Evolutionary conservation across 257 asterid genomes (phyloP).

Genomic region (Nicotiana noctiflora): DNA sequence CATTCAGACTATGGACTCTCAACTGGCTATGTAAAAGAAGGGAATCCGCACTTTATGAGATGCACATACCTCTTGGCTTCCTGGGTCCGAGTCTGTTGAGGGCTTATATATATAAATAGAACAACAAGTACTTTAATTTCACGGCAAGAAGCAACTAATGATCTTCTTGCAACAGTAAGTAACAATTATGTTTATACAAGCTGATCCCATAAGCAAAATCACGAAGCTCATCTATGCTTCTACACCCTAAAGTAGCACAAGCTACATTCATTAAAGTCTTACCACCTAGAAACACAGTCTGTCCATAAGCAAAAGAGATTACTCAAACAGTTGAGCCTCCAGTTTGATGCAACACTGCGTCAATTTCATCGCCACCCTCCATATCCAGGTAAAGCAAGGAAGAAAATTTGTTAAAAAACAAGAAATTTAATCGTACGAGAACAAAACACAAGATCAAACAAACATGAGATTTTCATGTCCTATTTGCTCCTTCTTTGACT

Average conservation of each 20-base stretch:
- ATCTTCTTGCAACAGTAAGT: neutral
- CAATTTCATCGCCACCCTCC: slow-evolving; percentile 46
- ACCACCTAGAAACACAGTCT: neutral
- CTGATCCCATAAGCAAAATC: neutral
- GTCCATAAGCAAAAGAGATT: neutral
- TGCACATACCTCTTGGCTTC: neutral
- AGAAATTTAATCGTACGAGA: neutral
- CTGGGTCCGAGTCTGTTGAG: neutral
- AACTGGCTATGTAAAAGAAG: too few species aligned
- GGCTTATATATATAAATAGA: neutral
- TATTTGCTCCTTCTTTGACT: neutral
- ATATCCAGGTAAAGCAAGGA: slow-evolving; percentile 22
- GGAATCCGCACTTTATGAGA: neutral
- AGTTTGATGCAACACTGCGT: slow-evolving; percentile 33
- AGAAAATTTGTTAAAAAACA: neutral
- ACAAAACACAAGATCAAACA: neutral
- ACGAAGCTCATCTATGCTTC: neutral
- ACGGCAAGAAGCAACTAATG: neutral
- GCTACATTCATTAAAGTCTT: neutral
- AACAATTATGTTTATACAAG: neutral
- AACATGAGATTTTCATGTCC: neutral
- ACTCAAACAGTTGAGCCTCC: slow-evolving; percentile 17
- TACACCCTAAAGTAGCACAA: neutral
- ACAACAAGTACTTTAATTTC: neutral
- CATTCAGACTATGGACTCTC: too few species aligned